Evolutionary conservation across 2,329 filamentous ascomycete genomes (phyloP), one percentile per base, ranked within the genome.

Genomic region (Thermomyces lanuginosus): DNA sequence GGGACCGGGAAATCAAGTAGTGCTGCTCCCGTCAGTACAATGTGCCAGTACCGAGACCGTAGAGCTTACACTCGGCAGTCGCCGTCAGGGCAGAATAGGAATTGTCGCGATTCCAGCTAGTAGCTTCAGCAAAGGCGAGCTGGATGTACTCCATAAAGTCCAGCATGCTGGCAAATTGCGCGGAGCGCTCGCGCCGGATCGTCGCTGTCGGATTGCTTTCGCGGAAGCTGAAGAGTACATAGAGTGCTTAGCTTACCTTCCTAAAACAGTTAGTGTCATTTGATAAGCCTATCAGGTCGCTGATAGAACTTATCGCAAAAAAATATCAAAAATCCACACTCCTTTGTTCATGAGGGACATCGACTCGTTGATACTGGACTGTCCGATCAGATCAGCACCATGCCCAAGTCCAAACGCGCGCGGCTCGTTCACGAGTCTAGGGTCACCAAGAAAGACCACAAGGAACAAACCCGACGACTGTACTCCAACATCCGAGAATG

Each of bases 91-190:
- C 72, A 40, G 80, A 75, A 58, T 93, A 93, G 34, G 80, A 89
- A 55, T 92, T 92, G 61, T 93, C 82, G 45, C 72, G 66, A 49
- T 84, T 79, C 84, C 84, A 93, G 51, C 76, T 69, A 23, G 83
- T 84, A 30, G 78, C 76, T 49, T 78, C 67, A 53, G 82, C 80
- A 59, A 92, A 93, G 45, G 81, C 79, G 58, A 77, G 69, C 58
- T 92, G 82, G 61, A 93, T 76, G 62, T 91, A 86, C 58, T 92
- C 83, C 81, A 93, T 92, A 63, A 92, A 93, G 58, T 84, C 77
- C 60, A 89, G 74, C 84, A 93, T 93, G 42, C 48, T 62, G 39
- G 23, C 22, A 22, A 9, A 10, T 12, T 24, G 3, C 2, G 6
- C 5, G n/a, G 11, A n/a, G n/a, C n/a, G n/a, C n/a, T n/a, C n/a